A percentile compares a stretch with the other conserved stretches of the same genome.
Conservation (phyloP, 2,329 filamentous ascomycete species). For the Penicillium nordicum region DNA sequence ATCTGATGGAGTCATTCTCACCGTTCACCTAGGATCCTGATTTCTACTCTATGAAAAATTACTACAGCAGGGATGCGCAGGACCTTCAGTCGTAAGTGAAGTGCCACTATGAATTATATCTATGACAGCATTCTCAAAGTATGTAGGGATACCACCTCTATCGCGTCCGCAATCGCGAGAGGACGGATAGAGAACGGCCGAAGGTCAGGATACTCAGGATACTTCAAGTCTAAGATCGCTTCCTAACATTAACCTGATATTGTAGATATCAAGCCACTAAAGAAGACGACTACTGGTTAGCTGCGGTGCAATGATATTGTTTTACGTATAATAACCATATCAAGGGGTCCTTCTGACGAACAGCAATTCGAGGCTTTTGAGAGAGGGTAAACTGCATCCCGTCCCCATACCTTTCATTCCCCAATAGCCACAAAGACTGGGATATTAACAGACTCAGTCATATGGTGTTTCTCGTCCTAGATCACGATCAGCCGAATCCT, state of each 20-base stretch:
- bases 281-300: slow-evolving; percentile 20
- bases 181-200: slow-evolving; percentile 17
- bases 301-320: not conserved
- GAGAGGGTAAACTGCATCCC: slow-evolving; percentile 11
- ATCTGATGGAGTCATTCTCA: not conserved
- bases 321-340: not conserved
- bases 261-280: slow-evolving; percentile 18
- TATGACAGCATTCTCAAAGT: not conserved
- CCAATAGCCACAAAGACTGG: not conserved
- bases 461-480: slow-evolving; percentile 18
- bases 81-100: slow-evolving; percentile 16
- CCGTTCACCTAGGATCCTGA: slow-evolving; percentile 7
- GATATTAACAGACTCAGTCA: slow-evolving; percentile 6
- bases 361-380: slow-evolving; percentile 21
- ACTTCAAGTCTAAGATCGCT: slow-evolving; percentile 20
- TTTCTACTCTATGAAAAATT: slow-evolving; percentile 5
- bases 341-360: slow-evolving; percentile 19
- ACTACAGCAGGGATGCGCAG: not conserved
- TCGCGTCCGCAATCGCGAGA: slow-evolving; percentile 13
- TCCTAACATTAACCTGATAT: not conserved
- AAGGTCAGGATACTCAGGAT: slow-evolving; percentile 19
- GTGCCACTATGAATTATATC: not conserved
- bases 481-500: slow-evolving; percentile 12
- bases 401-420: not conserved
- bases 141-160: slow-evolving; percentile 16